phyloP scores from a whole-genome alignment of 176 grass and related monocot species.

The Metroxylon sagu region DNA sequence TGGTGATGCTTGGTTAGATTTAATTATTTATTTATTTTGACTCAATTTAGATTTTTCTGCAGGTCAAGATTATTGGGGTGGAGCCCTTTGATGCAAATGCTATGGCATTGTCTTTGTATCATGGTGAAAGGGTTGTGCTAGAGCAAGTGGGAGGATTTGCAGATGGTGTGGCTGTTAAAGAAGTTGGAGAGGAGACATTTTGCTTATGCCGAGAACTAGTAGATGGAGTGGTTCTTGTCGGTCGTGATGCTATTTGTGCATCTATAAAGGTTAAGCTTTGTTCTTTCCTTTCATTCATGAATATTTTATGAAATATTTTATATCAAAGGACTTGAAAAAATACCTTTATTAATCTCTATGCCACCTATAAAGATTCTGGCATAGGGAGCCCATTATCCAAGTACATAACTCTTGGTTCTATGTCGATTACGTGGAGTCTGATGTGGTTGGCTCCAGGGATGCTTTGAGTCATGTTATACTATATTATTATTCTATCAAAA shows the following conservation, averaged over 20 bases:
- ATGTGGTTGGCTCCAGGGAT: too few species aligned
- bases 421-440: too few species aligned
- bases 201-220: constrained; percentile 77
- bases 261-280: constrained; percentile 77
- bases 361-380: too few species aligned
- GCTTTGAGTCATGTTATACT: too few species aligned
- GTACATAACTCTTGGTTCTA: too few species aligned
- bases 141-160: constrained; percentile 95
- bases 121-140: constrained; percentile 74
- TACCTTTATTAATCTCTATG: too few species aligned
- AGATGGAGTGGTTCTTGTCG: constrained; percentile 90
- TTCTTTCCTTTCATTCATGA: neutral
- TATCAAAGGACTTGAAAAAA: too few species aligned
- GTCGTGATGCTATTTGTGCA: constrained; percentile 95
- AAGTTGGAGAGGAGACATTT: constrained; percentile 91
- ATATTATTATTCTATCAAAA: too few species aligned
- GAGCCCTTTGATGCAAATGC: constrained; percentile 98
- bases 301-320: too few species aligned
- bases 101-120: constrained; percentile 88
- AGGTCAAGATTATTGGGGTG: constrained; percentile 97
- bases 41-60: constrained; percentile 15
- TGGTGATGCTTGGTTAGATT: too few species aligned
- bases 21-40: neutral
- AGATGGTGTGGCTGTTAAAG: constrained; percentile 98
- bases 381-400: too few species aligned